A percentile compares a stretch with the other conserved stretches of the same genome.
These are phyloP conservation scores for Rhodotorula sp. DNA, from an alignment of 1,284 basidiomycete species.

Conservation along the genomic window DNA sequence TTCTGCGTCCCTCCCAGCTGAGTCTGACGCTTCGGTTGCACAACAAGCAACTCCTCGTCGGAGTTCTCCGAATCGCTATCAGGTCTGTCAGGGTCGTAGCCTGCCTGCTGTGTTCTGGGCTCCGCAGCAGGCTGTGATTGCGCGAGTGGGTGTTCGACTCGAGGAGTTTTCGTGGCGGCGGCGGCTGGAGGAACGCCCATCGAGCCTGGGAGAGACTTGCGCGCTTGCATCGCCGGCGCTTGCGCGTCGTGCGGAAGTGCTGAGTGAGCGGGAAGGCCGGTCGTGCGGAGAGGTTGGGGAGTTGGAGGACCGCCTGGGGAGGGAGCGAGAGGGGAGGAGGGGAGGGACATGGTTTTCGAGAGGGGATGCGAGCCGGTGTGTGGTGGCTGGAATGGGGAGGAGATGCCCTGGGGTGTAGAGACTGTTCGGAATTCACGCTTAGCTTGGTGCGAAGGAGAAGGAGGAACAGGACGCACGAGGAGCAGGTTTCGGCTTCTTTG, in stretches of 20 bases:
- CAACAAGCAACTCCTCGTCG: slow-evolving; percentile 7
- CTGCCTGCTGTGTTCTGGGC: neutral
- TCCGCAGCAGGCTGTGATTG: neutral
- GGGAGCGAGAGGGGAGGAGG: slow-evolving; percentile 18
- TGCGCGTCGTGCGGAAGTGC: neutral
- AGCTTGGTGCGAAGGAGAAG: fast-evolving
- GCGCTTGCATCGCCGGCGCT: slow-evolving; percentile 2
- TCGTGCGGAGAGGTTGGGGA: neutral
- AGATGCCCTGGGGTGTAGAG: neutral
- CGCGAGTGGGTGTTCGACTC: slow-evolving; percentile 2
- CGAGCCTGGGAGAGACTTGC: slow-evolving; percentile 10
- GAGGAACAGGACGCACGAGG: slow-evolving; percentile 1
- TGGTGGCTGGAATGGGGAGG: slow-evolving; percentile 6
- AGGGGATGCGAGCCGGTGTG: slow-evolving; percentile 33
- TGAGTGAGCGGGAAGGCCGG: neutral
- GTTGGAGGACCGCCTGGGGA: neutral
- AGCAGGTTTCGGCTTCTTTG: slow-evolving; percentile 30
- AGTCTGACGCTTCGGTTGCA: neutral
- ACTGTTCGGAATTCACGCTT: neutral
- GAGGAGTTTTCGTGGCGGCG: neutral
- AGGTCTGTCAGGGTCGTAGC: slow-evolving; percentile 16
- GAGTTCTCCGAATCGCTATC: slow-evolving; percentile 28
- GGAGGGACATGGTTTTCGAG: slow-evolving; percentile 35
- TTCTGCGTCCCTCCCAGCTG: neutral
- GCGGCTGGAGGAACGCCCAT: neutral